phyloP scores from a whole-genome alignment of 768 basidiomycete species.

The Leccinum rimulosum region DNA sequence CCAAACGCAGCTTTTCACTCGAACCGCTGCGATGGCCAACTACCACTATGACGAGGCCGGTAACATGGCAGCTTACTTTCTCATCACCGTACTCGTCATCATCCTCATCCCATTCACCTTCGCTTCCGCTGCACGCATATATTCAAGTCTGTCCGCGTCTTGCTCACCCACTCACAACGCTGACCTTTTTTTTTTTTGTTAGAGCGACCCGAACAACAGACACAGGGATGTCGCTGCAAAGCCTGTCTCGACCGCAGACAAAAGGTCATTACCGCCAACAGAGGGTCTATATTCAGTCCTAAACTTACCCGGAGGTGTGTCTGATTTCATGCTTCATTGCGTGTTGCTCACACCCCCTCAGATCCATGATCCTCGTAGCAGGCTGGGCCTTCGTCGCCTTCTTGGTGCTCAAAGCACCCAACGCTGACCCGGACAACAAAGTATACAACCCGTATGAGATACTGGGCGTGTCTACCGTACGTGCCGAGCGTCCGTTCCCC shows the following conservation, averaged over 20 bases:
- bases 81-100: slow-evolving; percentile 85
- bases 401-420: slow-evolving; percentile 61
- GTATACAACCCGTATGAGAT: slow-evolving; percentile 96
- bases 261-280: slow-evolving; percentile 39
- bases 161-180: slow-evolving; percentile 5
- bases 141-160: slow-evolving; percentile 42
- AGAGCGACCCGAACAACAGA: slow-evolving; percentile 35
- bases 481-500: neutral
- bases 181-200: no score
- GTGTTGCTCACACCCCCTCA: slow-evolving; percentile 22
- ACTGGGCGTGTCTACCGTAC: slow-evolving; percentile 65
- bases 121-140: slow-evolving; percentile 38
- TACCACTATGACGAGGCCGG: slow-evolving; percentile 87
- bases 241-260: slow-evolving; percentile 57
- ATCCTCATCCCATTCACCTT: slow-evolving; percentile 78
- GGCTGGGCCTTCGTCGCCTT: slow-evolving; percentile 77
- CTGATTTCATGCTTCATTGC: neutral
- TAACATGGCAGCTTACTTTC: slow-evolving; percentile 86
- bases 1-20: neutral
- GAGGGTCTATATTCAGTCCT: slow-evolving; percentile 47
- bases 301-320: slow-evolving; percentile 52
- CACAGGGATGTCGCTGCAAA: slow-evolving; percentile 56
- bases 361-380: slow-evolving; percentile 54
- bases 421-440: slow-evolving; percentile 55
- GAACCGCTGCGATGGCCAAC: slow-evolving; percentile 55